phyloP scores from a whole-genome alignment of 352 stramenopile genomes.

The Phytopythium oedochilum region DNA sequence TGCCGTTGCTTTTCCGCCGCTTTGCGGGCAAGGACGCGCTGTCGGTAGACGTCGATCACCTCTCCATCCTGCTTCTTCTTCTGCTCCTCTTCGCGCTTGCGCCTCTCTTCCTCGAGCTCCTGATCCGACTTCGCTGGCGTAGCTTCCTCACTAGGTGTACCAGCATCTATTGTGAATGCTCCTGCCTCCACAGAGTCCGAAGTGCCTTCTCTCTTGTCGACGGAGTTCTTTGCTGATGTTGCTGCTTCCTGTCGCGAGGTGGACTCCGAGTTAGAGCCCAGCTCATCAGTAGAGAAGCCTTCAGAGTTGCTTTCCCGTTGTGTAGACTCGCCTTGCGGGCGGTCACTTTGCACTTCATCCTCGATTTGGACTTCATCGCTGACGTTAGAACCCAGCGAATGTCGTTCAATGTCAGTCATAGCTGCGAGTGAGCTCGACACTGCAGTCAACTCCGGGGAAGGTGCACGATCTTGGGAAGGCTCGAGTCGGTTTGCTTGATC shows the following conservation, averaged over 20 bases:
- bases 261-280: background rate
- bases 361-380: background rate
- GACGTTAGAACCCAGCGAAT: background rate
- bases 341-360: background rate
- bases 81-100: constrained; percentile 26
- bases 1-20: constrained; percentile 56
- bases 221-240: background rate
- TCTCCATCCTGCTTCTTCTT: constrained; percentile 59
- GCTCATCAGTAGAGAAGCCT: background rate
- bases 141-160: background rate
- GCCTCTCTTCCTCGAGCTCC: constrained; percentile 15
- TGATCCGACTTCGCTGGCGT: background rate
- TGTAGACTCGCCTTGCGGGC: background rate
- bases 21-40: constrained; percentile 58
- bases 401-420: background rate
- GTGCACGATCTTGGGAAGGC: background rate
- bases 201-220: too few species aligned
- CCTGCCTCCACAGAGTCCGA: background rate
- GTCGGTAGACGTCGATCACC: constrained; percentile 55
- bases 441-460: background rate
- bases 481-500: background rate
- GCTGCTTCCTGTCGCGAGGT: background rate
- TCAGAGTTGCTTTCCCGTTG: background rate
- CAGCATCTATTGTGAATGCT: background rate
- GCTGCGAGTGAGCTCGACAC: background rate